Evolutionary conservation across 164 flowering plant species (phyloP).

Genomic region (Cinnamomum chago): DNA sequence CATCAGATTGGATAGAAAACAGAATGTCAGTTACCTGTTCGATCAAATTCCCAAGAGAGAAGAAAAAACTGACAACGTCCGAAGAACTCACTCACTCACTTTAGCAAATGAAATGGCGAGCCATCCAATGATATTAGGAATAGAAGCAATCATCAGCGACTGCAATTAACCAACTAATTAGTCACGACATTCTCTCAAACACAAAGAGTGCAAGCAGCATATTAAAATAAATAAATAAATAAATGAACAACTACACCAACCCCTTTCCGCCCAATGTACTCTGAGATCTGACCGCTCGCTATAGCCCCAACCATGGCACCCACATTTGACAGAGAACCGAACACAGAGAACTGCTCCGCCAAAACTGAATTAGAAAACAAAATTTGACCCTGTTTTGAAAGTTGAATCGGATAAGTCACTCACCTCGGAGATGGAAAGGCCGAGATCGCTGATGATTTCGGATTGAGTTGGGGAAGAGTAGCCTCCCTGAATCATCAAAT

Average conservation of each 20-base stretch:
- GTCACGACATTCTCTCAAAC: background rate
- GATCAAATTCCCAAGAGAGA: background rate
- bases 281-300: slow-evolving; percentile 67
- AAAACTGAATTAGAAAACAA: slow-evolving; percentile 7
- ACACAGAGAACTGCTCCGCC: slow-evolving; percentile 45
- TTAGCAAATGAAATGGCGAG: slow-evolving; percentile 70
- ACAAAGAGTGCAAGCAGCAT: background rate
- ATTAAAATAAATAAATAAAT: too few species aligned
- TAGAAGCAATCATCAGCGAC: slow-evolving; percentile 73
- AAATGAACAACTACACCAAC: slow-evolving; percentile 17
- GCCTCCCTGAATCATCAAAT: slow-evolving; percentile 35
- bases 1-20: background rate
- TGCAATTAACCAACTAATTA: slow-evolving; percentile 15
- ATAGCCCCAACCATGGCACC: slow-evolving; percentile 88
- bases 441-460: slow-evolving; percentile 45
- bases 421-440: slow-evolving; percentile 56
- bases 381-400: background rate
- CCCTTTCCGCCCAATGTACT: slow-evolving; percentile 70
- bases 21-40: background rate
- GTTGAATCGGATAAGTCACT: background rate
- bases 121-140: slow-evolving; percentile 87
- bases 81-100: slow-evolving; percentile 44
- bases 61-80: background rate
- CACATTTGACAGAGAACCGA: slow-evolving; percentile 66
- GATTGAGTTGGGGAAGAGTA: slow-evolving; percentile 71